Base-by-base conservation (phyloP, 1,284 basidiomycete species). In the Rugosomyces carneus region DNA sequence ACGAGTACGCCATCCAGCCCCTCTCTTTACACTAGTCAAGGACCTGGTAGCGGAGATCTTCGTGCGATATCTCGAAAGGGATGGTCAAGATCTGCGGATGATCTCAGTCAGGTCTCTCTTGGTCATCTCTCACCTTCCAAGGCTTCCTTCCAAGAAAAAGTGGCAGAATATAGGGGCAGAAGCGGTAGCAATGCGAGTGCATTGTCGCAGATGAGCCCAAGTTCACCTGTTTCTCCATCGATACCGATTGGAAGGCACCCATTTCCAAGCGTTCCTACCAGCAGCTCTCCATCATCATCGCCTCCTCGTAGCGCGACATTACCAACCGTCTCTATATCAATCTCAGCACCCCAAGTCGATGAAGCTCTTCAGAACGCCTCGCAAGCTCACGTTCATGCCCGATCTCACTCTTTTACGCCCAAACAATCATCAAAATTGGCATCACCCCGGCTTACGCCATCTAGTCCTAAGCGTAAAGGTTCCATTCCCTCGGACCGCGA, bases 31-130 rank as follows among this genome's bases (percentile, higher is more conserved):
- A 37, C 60, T 40, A 37, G 48, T 21, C 53, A 52, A 5, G 19
- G 37, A 26, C 34, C 62, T 39, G 62, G 64, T 5, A 70, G 76
- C 1, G 84, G 84, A 1, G 84, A 89, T 63, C 69, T 89, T 44
- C 79, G 84, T 39, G 69, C 64, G 40, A 76, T 85, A 13, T 81
- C 84, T 1, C 73, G 76, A 50, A 82, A 78, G 60, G 76, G 72
- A 9, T 89, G 86, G 86, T 88, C 85, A 10, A 78, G 71, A 56
- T 89, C 85, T 2, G 85, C 78, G 27, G 87, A 89, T 56, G 87
- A 90, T 59, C 72, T 90, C 37, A 73, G 75, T 57, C 79, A 75
- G 59, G 66, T 78, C 41, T 64, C 72, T 0, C 60, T 72, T n/a
- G 59, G 62, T 29, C 57, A 62, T 5, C 67, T 70, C 40, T 65